Evolutionary conservation across 805 yeast species (phyloP).

Genomic region (Saccharomycopsis sp.): DNA sequence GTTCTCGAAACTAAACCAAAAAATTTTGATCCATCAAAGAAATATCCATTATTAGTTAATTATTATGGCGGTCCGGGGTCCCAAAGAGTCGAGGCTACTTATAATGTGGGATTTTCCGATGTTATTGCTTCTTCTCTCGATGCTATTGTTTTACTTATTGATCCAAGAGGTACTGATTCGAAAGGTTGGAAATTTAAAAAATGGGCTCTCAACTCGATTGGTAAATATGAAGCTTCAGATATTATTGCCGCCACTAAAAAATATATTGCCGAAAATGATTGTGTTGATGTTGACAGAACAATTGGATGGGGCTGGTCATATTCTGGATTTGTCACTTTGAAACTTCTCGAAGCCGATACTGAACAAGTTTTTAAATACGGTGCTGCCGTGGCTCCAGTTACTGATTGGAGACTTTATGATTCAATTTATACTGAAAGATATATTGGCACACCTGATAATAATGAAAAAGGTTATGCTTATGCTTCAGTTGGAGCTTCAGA

Average conservation of each 20-base stretch:
- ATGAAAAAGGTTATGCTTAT: slow-evolving; percentile 48
- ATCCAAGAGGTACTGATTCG: slow-evolving; percentile 79
- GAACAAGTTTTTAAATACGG: slow-evolving; percentile 77
- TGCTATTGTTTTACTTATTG: slow-evolving; percentile 55
- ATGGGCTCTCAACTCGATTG: slow-evolving; percentile 47
- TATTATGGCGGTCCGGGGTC: slow-evolving; percentile 82
- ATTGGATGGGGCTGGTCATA: slow-evolving; percentile 99
- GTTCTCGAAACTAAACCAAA: slow-evolving; percentile 56
- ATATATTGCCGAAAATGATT: slow-evolving; percentile 36
- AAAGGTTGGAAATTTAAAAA: slow-evolving; percentile 58
- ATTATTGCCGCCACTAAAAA: slow-evolving; percentile 39
- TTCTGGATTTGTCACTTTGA: slow-evolving; percentile 90
- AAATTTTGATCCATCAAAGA: slow-evolving; percentile 31
- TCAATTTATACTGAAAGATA: slow-evolving; percentile 92
- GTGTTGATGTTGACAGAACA: slow-evolving; percentile 56
- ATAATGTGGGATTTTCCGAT: slow-evolving; percentile 46
- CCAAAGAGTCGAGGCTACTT: slow-evolving; percentile 40
- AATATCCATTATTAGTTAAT: slow-evolving; percentile 56
- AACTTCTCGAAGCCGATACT: slow-evolving; percentile 73
- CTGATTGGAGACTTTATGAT: slow-evolving; percentile 88
- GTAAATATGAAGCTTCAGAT: slow-evolving; percentile 73
- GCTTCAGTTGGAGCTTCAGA: slow-evolving; percentile 34
- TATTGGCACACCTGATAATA: slow-evolving; percentile 72
- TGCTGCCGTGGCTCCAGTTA: slow-evolving; percentile 95
- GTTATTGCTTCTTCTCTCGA: slow-evolving; percentile 45